These are phyloP conservation scores for Fusarium sp. DNA, from an alignment of 2,329 filamentous ascomycete species.

Conservation along the genomic window DNA sequence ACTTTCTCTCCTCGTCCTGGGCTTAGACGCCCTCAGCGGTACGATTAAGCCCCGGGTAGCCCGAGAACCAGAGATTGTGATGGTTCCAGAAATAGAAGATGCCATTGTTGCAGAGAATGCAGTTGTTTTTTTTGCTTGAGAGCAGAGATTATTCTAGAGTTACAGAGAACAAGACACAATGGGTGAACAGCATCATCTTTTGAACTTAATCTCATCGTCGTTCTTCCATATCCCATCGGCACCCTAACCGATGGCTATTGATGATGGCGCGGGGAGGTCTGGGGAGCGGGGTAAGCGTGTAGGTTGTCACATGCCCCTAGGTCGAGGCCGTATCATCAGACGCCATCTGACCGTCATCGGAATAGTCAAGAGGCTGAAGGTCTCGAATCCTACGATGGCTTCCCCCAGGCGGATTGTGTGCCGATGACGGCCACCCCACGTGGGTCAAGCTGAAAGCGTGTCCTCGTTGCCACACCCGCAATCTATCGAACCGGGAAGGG, in stretches of 20 bases:
- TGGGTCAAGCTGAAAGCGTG: not conserved
- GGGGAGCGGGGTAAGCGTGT: conserved; percentile 29
- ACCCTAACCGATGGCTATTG: conserved; percentile 19
- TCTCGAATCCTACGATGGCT: conserved; percentile 9
- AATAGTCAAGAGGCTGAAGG: conserved; percentile 4
- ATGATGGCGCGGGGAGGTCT: conserved; percentile 29
- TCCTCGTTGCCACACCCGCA: not conserved
- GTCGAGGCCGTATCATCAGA: conserved; percentile 5
- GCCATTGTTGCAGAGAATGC: conserved; percentile 15
- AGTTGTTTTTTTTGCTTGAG: not conserved
- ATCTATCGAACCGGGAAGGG: conserved; percentile 21
- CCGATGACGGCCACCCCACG: conserved; percentile 20
- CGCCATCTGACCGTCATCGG: conserved; percentile 15
- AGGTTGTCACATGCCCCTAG: conserved; percentile 22
- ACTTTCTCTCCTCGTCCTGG: conserved; percentile 10
- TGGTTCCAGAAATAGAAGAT: conserved; percentile 18
- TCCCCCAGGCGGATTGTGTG: conserved; percentile 16
- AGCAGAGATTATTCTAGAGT: not conserved
- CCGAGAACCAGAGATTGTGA: conserved; percentile 21
- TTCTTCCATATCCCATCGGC: conserved; percentile 22
- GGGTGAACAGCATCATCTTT: conserved; percentile 13
- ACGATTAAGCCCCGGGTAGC: conserved; percentile 23
- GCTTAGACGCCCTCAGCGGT: not conserved
- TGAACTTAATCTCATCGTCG: conserved; percentile 8
- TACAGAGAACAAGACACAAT: not conserved